Base-by-base conservation (phyloP, 768 basidiomycete species). In the Mycena latifolia region DNA sequence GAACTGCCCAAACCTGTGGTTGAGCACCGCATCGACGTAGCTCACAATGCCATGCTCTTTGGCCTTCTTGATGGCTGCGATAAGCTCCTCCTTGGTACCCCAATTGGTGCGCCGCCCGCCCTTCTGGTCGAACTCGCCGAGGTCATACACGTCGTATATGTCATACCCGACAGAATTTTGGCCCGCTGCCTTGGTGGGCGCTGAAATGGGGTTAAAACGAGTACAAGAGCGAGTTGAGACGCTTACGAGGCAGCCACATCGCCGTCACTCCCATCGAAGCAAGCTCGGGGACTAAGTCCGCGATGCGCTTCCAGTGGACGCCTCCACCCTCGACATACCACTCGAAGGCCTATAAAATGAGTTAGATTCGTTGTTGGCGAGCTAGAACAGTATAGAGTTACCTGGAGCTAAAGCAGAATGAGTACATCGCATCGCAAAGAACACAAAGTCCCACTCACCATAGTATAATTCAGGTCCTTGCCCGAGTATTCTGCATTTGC, bases 1-100 rank as follows among this genome's bases (percentile, higher is more conserved):
- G 11, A n/a, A n/a, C 7, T n/a, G 41, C 18, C 91, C 91, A 12
- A 88, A 76, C 74, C 89, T 85, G 45, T 74, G 73, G 37, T 92
- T 92, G 56, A 92, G 78, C 9, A 92, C 88, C 1, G 90, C 90
- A 68, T 91, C 90, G 25, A 90, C 84, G 25, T 88, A 77, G 33
- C 86, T 78, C 41, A 86, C 82, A 7, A 92, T 84, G 2, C 86
- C 86, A 47, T 82, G 78, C 31, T 81, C 77, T 66, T 80, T 82
- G 2, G 90, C 91, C 15, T 73, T 76, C 43, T 79, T 78, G 67
- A 87, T 84, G 22, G 87, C 85, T 2, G 77, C 55, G 2, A 89
- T 47, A 28, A 92, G 82, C 55, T 92, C 86, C 25, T 88, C 85
- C 63, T 89, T 90, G 25, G 86, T 86, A n/a, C 91, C 91, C 86